These are phyloP conservation scores for Torrubiellomyces zombiae DNA, from an alignment of 2,329 filamentous ascomycete genomes.

Conservation along the genomic window DNA sequence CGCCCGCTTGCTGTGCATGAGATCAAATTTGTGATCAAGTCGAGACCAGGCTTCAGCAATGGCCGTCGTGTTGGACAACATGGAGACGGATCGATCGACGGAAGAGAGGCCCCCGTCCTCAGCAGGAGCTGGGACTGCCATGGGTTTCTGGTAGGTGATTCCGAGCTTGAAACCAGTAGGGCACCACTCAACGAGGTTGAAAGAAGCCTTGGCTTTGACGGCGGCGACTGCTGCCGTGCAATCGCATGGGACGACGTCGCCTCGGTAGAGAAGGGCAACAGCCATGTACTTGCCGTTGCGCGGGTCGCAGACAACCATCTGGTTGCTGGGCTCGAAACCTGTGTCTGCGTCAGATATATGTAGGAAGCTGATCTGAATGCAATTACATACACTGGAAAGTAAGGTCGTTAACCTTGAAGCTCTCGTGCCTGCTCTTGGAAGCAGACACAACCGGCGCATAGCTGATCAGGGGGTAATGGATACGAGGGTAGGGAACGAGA, in stretches of 20 bases:
- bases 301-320: slow-evolving; percentile 62
- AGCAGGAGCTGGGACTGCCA: slow-evolving; percentile 36
- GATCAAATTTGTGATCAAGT: slow-evolving; percentile 59
- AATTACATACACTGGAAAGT: slow-evolving; percentile 51
- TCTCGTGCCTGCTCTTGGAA: slow-evolving; percentile 68
- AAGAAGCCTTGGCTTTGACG: slow-evolving; percentile 54
- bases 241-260: slow-evolving; percentile 54
- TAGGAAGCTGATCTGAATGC: neutral
- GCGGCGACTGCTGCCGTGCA: slow-evolving; percentile 49
- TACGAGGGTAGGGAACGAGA: slow-evolving; percentile 56
- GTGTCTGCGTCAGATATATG: slow-evolving; percentile 11
- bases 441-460: slow-evolving; percentile 57
- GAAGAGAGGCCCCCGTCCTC: slow-evolving; percentile 42
- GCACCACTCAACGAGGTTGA: slow-evolving; percentile 63
- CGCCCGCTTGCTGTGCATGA: slow-evolving; percentile 64
- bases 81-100: slow-evolving; percentile 48
- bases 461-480: slow-evolving; percentile 59
- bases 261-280: slow-evolving; percentile 54
- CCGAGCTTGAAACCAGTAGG: slow-evolving; percentile 62
- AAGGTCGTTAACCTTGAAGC: slow-evolving; percentile 69
- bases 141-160: slow-evolving; percentile 57
- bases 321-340: slow-evolving; percentile 66
- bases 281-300: slow-evolving; percentile 66
- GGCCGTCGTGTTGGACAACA: slow-evolving; percentile 61
- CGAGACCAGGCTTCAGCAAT: slow-evolving; percentile 60